Conservation (phyloP, 495 filamentous ascomycete species). For the Talaromyces borbonicus region DNA sequence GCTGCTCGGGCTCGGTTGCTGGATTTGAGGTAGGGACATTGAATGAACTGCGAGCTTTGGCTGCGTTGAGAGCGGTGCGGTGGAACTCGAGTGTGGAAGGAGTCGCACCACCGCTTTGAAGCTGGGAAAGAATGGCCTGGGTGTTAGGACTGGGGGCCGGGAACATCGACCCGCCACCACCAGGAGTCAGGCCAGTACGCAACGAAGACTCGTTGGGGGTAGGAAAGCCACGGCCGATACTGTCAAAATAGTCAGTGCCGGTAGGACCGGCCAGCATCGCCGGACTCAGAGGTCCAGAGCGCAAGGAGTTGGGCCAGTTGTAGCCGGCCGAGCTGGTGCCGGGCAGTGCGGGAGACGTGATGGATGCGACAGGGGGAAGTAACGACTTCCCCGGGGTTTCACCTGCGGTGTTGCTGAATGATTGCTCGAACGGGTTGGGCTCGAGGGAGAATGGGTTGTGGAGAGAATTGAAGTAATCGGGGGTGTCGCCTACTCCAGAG, state of each 20-base stretch:
- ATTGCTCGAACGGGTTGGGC: conserved; percentile 94
- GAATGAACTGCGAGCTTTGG: conserved; percentile 47
- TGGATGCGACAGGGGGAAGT: conserved; percentile 79
- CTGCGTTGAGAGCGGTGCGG: conserved; percentile 76
- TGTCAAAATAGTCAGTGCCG: conserved; percentile 71
- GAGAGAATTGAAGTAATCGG: conserved; percentile 67
- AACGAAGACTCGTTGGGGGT: conserved; percentile 96
- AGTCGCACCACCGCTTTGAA: conserved; percentile 74
- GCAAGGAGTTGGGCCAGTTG: conserved; percentile 77
- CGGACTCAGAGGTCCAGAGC: conserved; percentile 88
- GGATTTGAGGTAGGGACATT: conserved; percentile 43
- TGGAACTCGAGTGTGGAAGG: conserved; percentile 91
- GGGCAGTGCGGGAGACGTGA: conserved; percentile 83
- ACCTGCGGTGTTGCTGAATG: conserved; percentile 63
- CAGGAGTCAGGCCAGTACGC: conserved; percentile 84
- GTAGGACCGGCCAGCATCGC: conserved; percentile 89
- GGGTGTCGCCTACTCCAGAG: conserved; percentile 45
- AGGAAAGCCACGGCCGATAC: conserved; percentile 77
- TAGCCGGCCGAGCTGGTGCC: conserved; percentile 57
- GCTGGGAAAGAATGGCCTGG: conserved; percentile 64
- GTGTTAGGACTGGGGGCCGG: conserved; percentile 83
- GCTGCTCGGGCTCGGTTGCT: conserved; percentile 36
- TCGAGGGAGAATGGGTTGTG: conserved; percentile 64
- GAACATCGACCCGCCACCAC: conserved; percentile 97
- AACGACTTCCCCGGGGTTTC: conserved; percentile 86